phyloP scores from a whole-genome alignment of 768 basidiomycete species.

The Paxillus rubicundulus region DNA sequence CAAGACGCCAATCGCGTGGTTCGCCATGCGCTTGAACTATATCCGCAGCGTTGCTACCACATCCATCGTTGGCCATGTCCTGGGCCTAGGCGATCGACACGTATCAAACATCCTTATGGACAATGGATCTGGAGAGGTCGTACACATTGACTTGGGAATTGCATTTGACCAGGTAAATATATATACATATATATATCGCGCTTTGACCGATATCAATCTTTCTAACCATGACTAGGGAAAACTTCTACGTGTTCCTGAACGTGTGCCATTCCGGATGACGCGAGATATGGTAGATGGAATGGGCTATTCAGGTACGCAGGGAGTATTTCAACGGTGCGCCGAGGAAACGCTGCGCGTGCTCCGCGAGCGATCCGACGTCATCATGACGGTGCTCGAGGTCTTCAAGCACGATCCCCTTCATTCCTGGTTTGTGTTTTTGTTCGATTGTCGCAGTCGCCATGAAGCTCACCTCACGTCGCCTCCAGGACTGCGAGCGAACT shows the following conservation, averaged over 20 bases:
- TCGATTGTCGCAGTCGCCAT: background rate
- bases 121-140: slow-evolving; percentile 74
- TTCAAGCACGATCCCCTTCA: slow-evolving; percentile 97
- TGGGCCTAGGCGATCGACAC: slow-evolving; percentile 94
- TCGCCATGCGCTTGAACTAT: slow-evolving; percentile 85
- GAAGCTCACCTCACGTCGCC: background rate
- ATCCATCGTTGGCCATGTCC: slow-evolving; percentile 88
- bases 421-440: slow-evolving; percentile 62
- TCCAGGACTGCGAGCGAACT: slow-evolving; percentile 75
- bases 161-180: slow-evolving; percentile 91
- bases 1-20: slow-evolving; percentile 89
- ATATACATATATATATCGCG: background rate
- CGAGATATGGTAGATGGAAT: slow-evolving; percentile 93
- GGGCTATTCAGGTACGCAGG: slow-evolving; percentile 85
- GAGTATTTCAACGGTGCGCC: slow-evolving; percentile 92
- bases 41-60: slow-evolving; percentile 90
- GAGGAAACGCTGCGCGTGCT: slow-evolving; percentile 94
- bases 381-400: slow-evolving; percentile 94
- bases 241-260: slow-evolving; percentile 73
- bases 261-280: slow-evolving; percentile 93
- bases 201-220: background rate
- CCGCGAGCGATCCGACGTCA: slow-evolving; percentile 77
- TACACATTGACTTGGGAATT: slow-evolving; percentile 96
- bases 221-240: slow-evolving; percentile 59
- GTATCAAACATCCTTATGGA: slow-evolving; percentile 91